phyloP scores from a whole-genome alignment of 192 early-diverging fungal genomes.

The Backusella tuberculispora region DNA sequence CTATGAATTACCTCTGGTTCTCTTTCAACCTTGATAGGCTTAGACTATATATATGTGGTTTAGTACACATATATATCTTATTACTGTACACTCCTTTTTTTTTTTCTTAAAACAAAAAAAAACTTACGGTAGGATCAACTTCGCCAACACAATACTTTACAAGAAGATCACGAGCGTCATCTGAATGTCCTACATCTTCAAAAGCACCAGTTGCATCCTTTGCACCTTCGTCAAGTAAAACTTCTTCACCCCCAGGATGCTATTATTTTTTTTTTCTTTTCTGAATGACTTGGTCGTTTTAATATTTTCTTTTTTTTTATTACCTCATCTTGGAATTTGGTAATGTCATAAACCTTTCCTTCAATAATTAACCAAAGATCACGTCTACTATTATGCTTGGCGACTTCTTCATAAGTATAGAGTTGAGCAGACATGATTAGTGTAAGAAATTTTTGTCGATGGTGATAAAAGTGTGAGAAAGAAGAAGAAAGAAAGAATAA shows the following conservation, averaged over 20 bases:
- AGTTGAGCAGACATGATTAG: slow-evolving; percentile 28
- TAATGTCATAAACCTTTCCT: slow-evolving; percentile 81
- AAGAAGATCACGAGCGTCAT: slow-evolving; percentile 90
- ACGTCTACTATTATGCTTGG: slow-evolving; percentile 66
- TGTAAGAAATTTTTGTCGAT: not conserved
- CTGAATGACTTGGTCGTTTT: not conserved
- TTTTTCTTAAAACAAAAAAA: not conserved
- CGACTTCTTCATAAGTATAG: slow-evolving; percentile 50
- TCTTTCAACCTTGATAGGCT: slow-evolving; percentile 30
- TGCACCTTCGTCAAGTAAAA: slow-evolving; percentile 91
- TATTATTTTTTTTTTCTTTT: no score
- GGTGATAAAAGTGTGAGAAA: not conserved
- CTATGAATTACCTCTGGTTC: not conserved
- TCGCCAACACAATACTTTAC: slow-evolving; percentile 75
- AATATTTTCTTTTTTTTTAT: not conserved
- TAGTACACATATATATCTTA: no score
- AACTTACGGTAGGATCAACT: slow-evolving; percentile 59
- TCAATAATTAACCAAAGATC: slow-evolving; percentile 84
- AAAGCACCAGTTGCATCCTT: slow-evolving; percentile 92
- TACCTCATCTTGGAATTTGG: slow-evolving; percentile 78
- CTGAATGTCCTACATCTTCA: slow-evolving; percentile 96
- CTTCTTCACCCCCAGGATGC: slow-evolving; percentile 99
- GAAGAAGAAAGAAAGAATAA: slow-evolving; percentile 1
- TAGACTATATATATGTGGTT: slow-evolving; percentile 23
- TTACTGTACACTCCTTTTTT: not conserved